Evolutionary conservation across 441 rosid genomes (phyloP), one percentile per base, ranked within the genome.

Genomic region (Adansonia rubrostipa): DNA sequence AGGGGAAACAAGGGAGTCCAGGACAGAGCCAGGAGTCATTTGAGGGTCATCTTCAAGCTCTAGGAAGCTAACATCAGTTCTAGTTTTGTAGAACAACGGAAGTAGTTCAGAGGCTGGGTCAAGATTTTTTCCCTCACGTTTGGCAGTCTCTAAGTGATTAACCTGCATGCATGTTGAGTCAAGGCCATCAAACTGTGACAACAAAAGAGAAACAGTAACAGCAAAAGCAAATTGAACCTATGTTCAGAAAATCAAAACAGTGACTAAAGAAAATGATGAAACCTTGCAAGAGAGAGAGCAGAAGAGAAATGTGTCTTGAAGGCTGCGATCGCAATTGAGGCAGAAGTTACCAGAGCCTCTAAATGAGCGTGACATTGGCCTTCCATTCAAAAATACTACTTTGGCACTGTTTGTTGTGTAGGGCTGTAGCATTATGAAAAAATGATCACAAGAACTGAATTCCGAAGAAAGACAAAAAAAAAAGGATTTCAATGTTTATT

Each of bases 251-350:
- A 45, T 45, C 48, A 45, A 45, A 45, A 45, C 48, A 5, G 48
- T 45, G 48, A 45, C 48, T 53, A 53, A n/a, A 53, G 2, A n/a
- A 53, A 15, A 19, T 15, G 70, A 63, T 40, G 62, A 48, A 79
- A 75, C 82, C 82, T 80, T 80, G 67, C 82, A 80, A 76, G 76
- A 44, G 67, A 80, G 33, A 15, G 82, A 80, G 61, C 82, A 80
- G 72, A 62, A 80, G 61, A 80, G 61, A 63, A 40, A 76, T n/a
- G 79, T 63, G 28, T 80, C 61, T 14, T 80, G 82, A 10, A 80
- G 79, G 58, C 73, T 63, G 50, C 82, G 82, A 6, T 63, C 36
- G 4, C 82, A 80, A 8, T 71, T 63, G 50, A 71, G 54, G 77
- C 82, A 80, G 9, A 70, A 80, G 20, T 76, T 80, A 44, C 75